Evolutionary conservation across 2,329 filamentous ascomycete genomes (phyloP).

Genomic region (Thielaviopsis punctulata): DNA sequence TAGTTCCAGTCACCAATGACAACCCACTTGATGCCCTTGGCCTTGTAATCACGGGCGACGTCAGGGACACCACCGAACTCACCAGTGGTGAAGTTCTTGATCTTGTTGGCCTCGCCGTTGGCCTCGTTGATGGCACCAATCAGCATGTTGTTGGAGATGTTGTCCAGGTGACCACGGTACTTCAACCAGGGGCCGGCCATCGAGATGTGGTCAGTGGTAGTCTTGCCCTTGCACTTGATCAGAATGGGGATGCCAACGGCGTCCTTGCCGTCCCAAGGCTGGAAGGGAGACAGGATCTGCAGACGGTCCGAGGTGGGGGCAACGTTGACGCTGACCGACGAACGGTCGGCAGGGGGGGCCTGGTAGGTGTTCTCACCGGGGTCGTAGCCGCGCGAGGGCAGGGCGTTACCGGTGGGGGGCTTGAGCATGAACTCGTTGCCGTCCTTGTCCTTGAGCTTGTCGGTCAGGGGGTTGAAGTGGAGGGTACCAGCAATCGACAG

Average conservation of each 20-base stretch:
- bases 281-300: conserved; percentile 75
- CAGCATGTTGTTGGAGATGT: conserved; percentile 99
- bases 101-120: conserved; percentile 94
- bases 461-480: conserved; percentile 88
- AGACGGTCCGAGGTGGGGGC: conserved; percentile 85
- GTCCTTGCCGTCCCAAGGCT: conserved; percentile 84
- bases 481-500: conserved; percentile 69
- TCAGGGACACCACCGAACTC: conserved; percentile 79
- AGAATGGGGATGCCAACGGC: conserved; percentile 69
- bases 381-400: conserved; percentile 73
- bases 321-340: conserved; percentile 58
- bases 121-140: conserved; percentile 93
- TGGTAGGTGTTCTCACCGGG: conserved; percentile 89
- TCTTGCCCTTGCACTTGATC: conserved; percentile 94
- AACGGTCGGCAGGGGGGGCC: conserved; percentile 69
- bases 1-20: conserved; percentile 99
- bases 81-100: conserved; percentile 76
- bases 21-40: conserved; percentile 89
- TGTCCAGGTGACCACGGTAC: conserved; percentile 97
- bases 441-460: conserved; percentile 83
- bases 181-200: conserved; percentile 96
- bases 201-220: conserved; percentile 91
- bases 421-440: conserved; percentile 90
- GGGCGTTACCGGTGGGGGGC: conserved; percentile 61
- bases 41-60: conserved; percentile 96